phyloP scores from a whole-genome alignment of 352 stramenopile genomes.

The Phytophthora podocarpi region DNA sequence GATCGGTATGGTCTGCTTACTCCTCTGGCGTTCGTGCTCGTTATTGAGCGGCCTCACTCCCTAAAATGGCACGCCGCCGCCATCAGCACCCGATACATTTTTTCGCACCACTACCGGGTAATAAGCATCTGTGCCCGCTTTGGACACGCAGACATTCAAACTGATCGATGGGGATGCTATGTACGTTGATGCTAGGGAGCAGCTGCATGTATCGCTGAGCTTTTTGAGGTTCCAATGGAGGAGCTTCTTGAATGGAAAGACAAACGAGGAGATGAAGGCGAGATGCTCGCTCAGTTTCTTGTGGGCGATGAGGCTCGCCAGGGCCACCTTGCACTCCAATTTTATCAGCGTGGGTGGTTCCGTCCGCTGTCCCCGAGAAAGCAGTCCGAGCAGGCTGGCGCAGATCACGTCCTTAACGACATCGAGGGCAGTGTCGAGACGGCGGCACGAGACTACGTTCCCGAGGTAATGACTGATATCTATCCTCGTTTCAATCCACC shows the following conservation, averaged over 20 bases:
- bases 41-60: conserved; percentile 51
- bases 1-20: conserved; percentile 48
- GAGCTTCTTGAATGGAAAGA: conserved; percentile 28
- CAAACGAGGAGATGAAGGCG: conserved; percentile 16
- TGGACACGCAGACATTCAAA: background rate
- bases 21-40: conserved; percentile 61
- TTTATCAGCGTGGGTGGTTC: conserved; percentile 58
- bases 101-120: conserved; percentile 37
- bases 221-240: conserved; percentile 26
- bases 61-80: conserved; percentile 70
- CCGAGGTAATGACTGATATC: too few species aligned
- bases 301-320: conserved; percentile 45
- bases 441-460: conserved; percentile 46
- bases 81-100: conserved; percentile 56
- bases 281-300: conserved; percentile 37
- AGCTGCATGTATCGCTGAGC: conserved; percentile 14
- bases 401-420: conserved; percentile 24
- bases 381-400: conserved; percentile 6
- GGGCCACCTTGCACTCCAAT: conserved; percentile 43
- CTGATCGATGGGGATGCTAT: background rate
- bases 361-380: conserved; percentile 36
- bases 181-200: conserved; percentile 14
- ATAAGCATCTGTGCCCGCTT: background rate
- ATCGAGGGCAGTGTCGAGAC: conserved; percentile 39
- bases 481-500: background rate